phyloP scores from a whole-genome alignment of 2,329 filamentous ascomycete genomes.

The Exutisphaerella laricina region DNA sequence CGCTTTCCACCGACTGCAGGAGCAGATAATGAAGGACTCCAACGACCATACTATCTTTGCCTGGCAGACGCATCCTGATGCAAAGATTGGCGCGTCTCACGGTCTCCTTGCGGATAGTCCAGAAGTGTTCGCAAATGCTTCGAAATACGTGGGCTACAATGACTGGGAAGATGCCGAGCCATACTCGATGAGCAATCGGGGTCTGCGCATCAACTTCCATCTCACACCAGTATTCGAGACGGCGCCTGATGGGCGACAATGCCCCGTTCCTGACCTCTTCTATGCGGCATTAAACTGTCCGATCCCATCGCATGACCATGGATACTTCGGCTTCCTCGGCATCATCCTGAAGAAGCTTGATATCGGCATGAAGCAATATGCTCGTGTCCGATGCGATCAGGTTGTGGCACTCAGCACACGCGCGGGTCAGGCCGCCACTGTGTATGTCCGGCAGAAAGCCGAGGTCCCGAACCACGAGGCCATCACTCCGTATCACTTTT shows the following conservation, averaged over 20 bases:
- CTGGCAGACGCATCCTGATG: conserved; percentile 11
- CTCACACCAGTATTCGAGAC: conserved; percentile 10
- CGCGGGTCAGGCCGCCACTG: conserved; percentile 21
- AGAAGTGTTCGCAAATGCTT: conserved; percentile 37
- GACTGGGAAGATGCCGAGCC: conserved; percentile 29
- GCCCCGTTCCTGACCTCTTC: conserved; percentile 12
- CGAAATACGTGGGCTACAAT: conserved; percentile 31
- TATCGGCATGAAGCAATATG: conserved; percentile 19
- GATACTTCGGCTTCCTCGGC: conserved; percentile 29
- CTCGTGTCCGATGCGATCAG: conserved; percentile 22
- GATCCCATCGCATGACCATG: conserved; percentile 23
- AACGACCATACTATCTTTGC: conserved; percentile 17
- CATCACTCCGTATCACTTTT: conserved; percentile 15
- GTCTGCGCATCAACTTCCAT: conserved; percentile 15
- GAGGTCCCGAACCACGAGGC: background rate
- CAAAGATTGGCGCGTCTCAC: conserved; percentile 1
- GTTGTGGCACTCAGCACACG: conserved; percentile 3
- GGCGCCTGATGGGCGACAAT: conserved; percentile 1
- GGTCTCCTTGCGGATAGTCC: conserved; percentile 21
- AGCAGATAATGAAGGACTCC: conserved; percentile 13
- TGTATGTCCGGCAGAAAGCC: conserved; percentile 29
- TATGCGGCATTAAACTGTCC: conserved; percentile 34
- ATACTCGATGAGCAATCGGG: conserved; percentile 16
- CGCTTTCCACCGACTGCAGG: conserved; percentile 10
- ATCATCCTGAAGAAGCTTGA: conserved; percentile 30